Conservation (phyloP, 441 rosid species). For the Mallotus japonicus region DNA sequence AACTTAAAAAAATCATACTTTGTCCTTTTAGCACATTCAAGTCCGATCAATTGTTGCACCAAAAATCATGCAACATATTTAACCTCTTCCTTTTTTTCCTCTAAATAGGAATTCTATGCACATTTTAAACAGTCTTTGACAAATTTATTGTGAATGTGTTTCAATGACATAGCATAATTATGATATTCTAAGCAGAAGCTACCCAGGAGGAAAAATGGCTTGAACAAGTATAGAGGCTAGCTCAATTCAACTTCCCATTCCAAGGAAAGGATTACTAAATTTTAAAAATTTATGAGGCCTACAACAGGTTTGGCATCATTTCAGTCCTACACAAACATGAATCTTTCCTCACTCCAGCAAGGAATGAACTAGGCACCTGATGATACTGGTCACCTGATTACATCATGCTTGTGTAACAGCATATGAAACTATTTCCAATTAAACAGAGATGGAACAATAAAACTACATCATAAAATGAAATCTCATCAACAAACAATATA, state of each 20-base stretch:
- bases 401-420: neutral
- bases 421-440: neutral
- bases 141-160: neutral
- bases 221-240: neutral
- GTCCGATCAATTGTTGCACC: neutral
- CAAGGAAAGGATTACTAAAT: neutral
- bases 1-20: too few species aligned
- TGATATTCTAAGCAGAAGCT: neutral
- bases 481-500: neutral
- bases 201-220: neutral
- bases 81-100: neutral
- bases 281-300: too few species aligned
- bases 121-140: too few species aligned
- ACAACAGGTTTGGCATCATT: too few species aligned
- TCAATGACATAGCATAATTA: neutral
- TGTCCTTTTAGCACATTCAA: neutral
- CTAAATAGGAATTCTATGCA: neutral
- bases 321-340: neutral
- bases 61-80: neutral
- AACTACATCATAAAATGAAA: neutral
- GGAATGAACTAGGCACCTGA: neutral
- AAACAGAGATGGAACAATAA: neutral
- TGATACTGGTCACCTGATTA: neutral
- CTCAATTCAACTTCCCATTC: neutral
- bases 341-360: neutral